These are phyloP conservation scores for Pleurotus cornucopiae DNA, from an alignment of 768 basidiomycete genomes.

Conservation along the genomic window DNA sequence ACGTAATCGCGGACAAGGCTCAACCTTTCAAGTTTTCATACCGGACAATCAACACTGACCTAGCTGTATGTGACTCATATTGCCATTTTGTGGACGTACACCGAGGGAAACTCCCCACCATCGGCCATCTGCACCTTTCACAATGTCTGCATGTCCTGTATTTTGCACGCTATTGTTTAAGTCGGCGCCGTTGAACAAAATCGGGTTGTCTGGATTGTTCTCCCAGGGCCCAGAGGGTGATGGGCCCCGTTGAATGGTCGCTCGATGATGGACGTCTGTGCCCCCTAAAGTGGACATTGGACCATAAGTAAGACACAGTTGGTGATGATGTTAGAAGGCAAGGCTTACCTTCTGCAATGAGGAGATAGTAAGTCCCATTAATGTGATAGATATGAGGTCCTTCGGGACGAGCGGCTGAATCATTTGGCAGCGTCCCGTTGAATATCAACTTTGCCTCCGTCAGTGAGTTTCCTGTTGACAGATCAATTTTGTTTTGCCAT, in stretches of 20 bases:
- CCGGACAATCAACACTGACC: constrained; percentile 14
- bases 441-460: constrained; percentile 32
- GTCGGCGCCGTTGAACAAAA: constrained; percentile 34
- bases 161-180: constrained; percentile 29
- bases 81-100: constrained; percentile 28
- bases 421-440: constrained; percentile 30
- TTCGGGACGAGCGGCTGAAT: constrained; percentile 32
- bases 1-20: background rate
- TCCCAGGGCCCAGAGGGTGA: constrained; percentile 38
- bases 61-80: constrained; percentile 30
- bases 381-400: constrained; percentile 36
- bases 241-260: constrained; percentile 33
- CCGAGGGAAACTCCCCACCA: constrained; percentile 41
- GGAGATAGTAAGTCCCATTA: constrained; percentile 33
- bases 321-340: background rate
- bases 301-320: too few species aligned
- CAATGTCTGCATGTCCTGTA: constrained; percentile 34
- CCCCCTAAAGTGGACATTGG: constrained; percentile 21
- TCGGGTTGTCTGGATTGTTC: constrained; percentile 33
- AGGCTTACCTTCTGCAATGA: constrained; percentile 33
- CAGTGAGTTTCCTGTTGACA: constrained; percentile 29
- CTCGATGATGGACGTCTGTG: constrained; percentile 27
- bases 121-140: constrained; percentile 27
- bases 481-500: constrained; percentile 35
- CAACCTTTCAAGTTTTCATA: background rate